A percentile compares a stretch with the other conserved stretches of the same genome.
Evolutionary conservation across 2,329 filamentous ascomycete genomes (phyloP).

Genomic region (Boeremia lycopersici): DNA sequence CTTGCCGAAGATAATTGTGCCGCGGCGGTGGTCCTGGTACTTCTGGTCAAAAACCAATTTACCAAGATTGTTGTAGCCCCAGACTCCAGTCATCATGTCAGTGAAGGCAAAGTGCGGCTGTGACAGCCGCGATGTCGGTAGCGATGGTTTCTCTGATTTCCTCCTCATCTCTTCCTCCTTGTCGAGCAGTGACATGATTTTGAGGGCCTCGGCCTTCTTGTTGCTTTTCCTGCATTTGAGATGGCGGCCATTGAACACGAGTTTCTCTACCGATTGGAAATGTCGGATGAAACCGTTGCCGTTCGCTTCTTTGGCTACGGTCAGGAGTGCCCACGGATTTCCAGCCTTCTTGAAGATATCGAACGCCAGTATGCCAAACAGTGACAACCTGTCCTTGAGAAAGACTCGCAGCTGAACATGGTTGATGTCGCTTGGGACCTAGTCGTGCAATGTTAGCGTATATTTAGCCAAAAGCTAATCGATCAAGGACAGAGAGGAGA

Average conservation of each 20-base stretch:
- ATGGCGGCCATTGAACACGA: constrained; percentile 15
- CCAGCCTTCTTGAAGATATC: constrained; percentile 51
- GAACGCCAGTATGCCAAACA: constrained; percentile 50
- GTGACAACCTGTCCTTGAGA: constrained; percentile 47
- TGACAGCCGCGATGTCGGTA: constrained; percentile 12
- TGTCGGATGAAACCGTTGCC: constrained; percentile 52
- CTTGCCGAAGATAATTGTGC: constrained; percentile 46
- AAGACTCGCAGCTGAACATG: constrained; percentile 50
- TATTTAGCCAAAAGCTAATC: too few relatives aligned
- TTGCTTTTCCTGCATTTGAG: constrained; percentile 26
- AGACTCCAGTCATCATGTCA: constrained; percentile 48
- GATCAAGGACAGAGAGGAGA: too few relatives aligned
- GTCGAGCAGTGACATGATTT: constrained; percentile 29
- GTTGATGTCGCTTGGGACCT: constrained; percentile 51
- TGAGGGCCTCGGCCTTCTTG: constrained; percentile 29
- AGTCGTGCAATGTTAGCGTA: background rate
- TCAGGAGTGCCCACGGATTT: constrained; percentile 50
- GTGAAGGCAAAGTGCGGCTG: constrained; percentile 34
- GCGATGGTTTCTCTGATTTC: constrained; percentile 11
- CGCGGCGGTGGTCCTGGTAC: constrained; percentile 49
- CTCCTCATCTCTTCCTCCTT: constrained; percentile 30
- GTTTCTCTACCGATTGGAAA: constrained; percentile 34
- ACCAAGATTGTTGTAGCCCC: constrained; percentile 45
- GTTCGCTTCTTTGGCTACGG: constrained; percentile 50
- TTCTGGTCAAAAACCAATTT: constrained; percentile 51